Evolutionary conservation across 2,329 filamentous ascomycete genomes (phyloP).

Genomic region (Lojkania enalia): DNA sequence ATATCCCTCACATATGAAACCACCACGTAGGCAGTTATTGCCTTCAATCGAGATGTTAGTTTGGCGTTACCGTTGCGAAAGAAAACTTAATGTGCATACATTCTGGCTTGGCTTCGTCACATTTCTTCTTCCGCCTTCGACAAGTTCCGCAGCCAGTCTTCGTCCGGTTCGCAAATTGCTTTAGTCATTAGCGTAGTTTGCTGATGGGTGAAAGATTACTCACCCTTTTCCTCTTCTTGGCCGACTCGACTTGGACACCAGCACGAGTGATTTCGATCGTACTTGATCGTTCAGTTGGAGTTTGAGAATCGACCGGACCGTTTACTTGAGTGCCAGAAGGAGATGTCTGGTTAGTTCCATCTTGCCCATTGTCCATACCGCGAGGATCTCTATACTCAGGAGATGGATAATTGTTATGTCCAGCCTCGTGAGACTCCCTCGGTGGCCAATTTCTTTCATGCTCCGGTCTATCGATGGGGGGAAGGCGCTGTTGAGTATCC

Average conservation of each 20-base stretch:
- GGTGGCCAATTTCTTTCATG: constrained; percentile 35
- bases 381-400: constrained; percentile 31
- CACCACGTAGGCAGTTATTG: constrained; percentile 86
- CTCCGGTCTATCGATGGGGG: constrained; percentile 31
- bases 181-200: constrained; percentile 16
- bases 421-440: constrained; percentile 27
- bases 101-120: constrained; percentile 88
- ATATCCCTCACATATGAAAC: constrained; percentile 91
- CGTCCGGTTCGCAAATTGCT: constrained; percentile 88
- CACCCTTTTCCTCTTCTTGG: constrained; percentile 47
- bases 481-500: constrained; percentile 30
- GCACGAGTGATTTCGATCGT: constrained; percentile 47
- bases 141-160: constrained; percentile 97
- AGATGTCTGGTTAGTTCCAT: constrained; percentile 11
- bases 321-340: not conserved
- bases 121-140: constrained; percentile 93
- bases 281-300: constrained; percentile 19
- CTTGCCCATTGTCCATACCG: constrained; percentile 18
- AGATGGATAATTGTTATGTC: constrained; percentile 29
- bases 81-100: constrained; percentile 63
- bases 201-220: constrained; percentile 30
- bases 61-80: constrained; percentile 54
- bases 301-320: constrained; percentile 9
- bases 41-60: constrained; percentile 19
- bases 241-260: constrained; percentile 53